Evolutionary conservation across 2,329 filamentous ascomycete genomes (phyloP), one percentile per base, ranked within the genome.

Genomic region (Trichophaea hybrida): DNA sequence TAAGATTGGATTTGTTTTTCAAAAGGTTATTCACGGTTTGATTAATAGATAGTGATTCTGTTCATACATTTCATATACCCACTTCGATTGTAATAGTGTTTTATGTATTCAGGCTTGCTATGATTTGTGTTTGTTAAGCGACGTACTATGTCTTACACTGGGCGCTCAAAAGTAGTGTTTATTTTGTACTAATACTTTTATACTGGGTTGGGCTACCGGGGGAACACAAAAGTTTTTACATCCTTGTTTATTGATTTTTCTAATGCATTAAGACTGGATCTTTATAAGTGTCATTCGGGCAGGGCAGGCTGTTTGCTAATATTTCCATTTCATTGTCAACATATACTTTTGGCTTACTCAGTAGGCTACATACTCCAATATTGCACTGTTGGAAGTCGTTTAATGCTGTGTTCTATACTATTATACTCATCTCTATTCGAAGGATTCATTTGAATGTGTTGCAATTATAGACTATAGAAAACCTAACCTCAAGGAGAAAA

Each of bases 81-180:
- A 49, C 31, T 53, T 53, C 50, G 50, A n/a, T 53, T 53, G 7
- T 53, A 49, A 53, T 53, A 1, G 37, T 53, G 50, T 53, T 53
- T 53, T 53, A 53, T 53, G 12, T n/a, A 13, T 33, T 34, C 24
- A 3, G 24, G 24, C 24, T 24, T 24, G 37, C 33, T 34, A 13
- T 35, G 13, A 34, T 53, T 10, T 37, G 12, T 37, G 33, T 13
- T 13, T 53, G 32, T 53, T 32, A 34, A 13, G 10, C 35, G 17
- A 34, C 37, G 33, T 4, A n/a, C 31, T 31, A 33, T 33, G 33
- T 34, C 50, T 53, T 37, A 17, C 31, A 32, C n/a, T 12, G 48
- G 50, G 50, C 50, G 50, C 50, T 53, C 50, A 35, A 53, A 53
- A 53, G 33, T 12, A 35, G 37, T 17, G 5, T 46, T 46, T 52